Base-by-base conservation (phyloP, 345 rosid genomes). In the Citrus maxima region DNA sequence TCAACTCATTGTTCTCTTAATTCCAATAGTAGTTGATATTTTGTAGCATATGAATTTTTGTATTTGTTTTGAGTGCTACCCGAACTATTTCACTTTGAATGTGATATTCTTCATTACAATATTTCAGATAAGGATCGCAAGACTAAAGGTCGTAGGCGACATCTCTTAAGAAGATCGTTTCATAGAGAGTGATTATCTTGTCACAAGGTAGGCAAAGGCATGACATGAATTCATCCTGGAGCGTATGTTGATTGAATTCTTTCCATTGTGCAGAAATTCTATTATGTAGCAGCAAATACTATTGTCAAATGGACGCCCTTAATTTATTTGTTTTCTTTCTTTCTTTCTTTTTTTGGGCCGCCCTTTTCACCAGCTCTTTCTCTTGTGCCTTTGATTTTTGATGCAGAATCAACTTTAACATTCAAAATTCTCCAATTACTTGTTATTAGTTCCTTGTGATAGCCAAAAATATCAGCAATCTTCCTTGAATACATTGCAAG, bases 41-140 rank as follows among this genome's bases (percentile, higher is more conserved):
- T 62, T 2, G n/a, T 10, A 18, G 6, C 6, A 13, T 66, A 19
- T 34, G 51, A 54, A 74, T 19, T 6, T 1, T 32, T 22, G 28
- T 46, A 6, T 12, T 12, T 64, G 30, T 51, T 46, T 46, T 28
- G 16, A 46, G n/a, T 30, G 18, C 49, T 49, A 7, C 42, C 49
- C 7, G 7, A 16, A 70, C 13, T 19, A 54, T 70, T 51, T 51
- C 38, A 63, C 21, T 12, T 24, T 37, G 8, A 12, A 10, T 38
- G 24, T 21, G 66, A 59, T 5, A 24, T 66, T 67, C 34, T 18
- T 59, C 6, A n/a, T 34, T 38, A 49, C 64, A 42, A 62, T 32
- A 32, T 79, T 75, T 55, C 81, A 88, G 90, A 83, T 55, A 46
- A 70, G 13, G 82, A 84, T 72, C 62, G 51, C 27, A 87, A 84